Conservation (phyloP, 1,284 basidiomycete species). For the Salmacisia buchloeana region DNA sequence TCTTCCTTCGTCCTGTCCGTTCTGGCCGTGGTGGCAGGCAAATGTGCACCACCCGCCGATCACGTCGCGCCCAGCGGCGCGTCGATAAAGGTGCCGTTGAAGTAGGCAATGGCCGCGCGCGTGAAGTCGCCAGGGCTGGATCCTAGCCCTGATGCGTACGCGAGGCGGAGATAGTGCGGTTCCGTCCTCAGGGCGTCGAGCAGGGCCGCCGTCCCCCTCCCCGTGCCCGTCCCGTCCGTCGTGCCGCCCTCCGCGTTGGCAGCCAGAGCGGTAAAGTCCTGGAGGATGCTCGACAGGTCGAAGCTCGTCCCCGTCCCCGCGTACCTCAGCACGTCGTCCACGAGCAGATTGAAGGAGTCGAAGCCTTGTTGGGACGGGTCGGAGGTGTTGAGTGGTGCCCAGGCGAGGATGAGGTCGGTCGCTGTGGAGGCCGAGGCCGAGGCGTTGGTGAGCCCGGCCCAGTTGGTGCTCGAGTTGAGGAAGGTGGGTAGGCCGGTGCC, state of each 20-base stretch:
- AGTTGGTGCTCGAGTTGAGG: slow-evolving; percentile 63
- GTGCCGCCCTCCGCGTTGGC: background rate
- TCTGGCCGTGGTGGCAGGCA: too few relatives aligned
- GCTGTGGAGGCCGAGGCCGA: slow-evolving; percentile 13
- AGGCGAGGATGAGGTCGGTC: slow-evolving; percentile 1
- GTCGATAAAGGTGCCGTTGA: slow-evolving; percentile 73
- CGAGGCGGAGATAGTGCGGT: slow-evolving; percentile 76
- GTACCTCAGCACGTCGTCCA: slow-evolving; percentile 79
- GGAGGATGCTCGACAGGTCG: slow-evolving; percentile 24
- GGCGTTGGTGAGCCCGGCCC: slow-evolving; percentile 20
- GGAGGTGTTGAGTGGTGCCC: slow-evolving; percentile 6
- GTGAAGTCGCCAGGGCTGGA: slow-evolving; percentile 77
- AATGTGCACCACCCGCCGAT: too few relatives aligned
- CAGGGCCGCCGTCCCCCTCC: background rate
- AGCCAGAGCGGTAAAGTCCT: background rate
- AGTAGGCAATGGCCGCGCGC: slow-evolving; percentile 67
- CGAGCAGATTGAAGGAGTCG: slow-evolving; percentile 68
- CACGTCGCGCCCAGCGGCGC: slow-evolving; percentile 60
- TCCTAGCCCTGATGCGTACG: slow-evolving; percentile 54
- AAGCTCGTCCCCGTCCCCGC: slow-evolving; percentile 58
- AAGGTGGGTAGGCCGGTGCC: slow-evolving; percentile 68
- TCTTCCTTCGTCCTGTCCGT: too few relatives aligned
- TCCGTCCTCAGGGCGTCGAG: slow-evolving; percentile 43
- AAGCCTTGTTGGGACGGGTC: slow-evolving; percentile 9
- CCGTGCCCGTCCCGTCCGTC: background rate